These are phyloP conservation scores for Candida sphagnicola DNA, from an alignment of 805 yeast genomes.

Conservation along the genomic window DNA sequence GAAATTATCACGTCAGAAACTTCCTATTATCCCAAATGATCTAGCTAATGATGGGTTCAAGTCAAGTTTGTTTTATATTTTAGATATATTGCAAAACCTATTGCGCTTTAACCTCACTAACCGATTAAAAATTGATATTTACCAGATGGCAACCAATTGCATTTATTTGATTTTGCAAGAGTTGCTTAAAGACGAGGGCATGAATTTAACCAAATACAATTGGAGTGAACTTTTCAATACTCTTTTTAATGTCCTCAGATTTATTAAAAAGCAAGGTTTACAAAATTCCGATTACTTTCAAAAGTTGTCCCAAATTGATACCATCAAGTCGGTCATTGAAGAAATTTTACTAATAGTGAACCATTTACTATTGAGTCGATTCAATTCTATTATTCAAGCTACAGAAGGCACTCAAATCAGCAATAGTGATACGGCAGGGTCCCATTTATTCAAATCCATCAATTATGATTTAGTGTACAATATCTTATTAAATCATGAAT, in stretches of 20 bases:
- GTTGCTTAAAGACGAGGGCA: conserved; percentile 12
- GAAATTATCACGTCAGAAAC: conserved; percentile 39
- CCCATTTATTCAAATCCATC: conserved; percentile 18
- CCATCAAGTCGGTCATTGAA: conserved; percentile 18
- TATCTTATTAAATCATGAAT: conserved; percentile 22
- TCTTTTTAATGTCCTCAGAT: conserved; percentile 26
- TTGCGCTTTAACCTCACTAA: conserved; percentile 37
- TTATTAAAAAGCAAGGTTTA: conserved; percentile 20
- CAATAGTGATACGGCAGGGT: conserved; percentile 11
- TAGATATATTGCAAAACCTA: conserved; percentile 27
- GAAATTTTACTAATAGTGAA: conserved; percentile 21
- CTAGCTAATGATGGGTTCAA: conserved; percentile 20
- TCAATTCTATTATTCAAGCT: conserved; percentile 14
- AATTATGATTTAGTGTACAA: conserved; percentile 29
- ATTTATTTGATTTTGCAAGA: conserved; percentile 20
- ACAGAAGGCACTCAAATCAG: conserved; percentile 7
- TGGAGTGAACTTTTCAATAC: conserved; percentile 34
- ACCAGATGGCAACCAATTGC: conserved; percentile 22
- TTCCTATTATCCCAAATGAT: conserved; percentile 29
- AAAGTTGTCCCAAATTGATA: conserved; percentile 7
- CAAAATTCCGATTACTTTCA: conserved; percentile 12
- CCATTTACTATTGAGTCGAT: conserved; percentile 13
- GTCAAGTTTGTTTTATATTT: conserved; percentile 27
- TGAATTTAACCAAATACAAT: conserved; percentile 20
- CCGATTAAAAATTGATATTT: conserved; percentile 28